Percentiles rank a stretch among this genome's conserved stretches.
phyloP scores from a whole-genome alignment of 2,329 filamentous ascomycete genomes.

The Trichoderma sp. region DNA sequence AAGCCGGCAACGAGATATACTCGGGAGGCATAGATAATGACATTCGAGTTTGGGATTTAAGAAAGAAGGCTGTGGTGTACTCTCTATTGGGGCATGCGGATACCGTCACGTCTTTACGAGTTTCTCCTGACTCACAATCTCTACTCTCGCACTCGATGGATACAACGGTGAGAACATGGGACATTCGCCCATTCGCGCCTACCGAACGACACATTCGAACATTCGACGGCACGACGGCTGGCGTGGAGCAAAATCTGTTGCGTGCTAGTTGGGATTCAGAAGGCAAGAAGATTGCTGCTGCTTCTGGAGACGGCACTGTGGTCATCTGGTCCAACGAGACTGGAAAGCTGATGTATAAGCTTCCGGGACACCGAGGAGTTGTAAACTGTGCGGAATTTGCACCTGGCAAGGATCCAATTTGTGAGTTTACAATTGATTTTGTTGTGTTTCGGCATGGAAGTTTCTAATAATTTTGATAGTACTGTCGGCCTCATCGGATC shows the following conservation, averaged over 20 bases:
- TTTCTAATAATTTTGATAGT: constrained; percentile 60
- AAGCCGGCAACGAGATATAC: constrained; percentile 94
- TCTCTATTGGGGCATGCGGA: constrained; percentile 88
- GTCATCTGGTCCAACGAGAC: constrained; percentile 87
- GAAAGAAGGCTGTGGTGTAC: constrained; percentile 88
- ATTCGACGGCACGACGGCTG: constrained; percentile 87
- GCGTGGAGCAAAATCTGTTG: constrained; percentile 89
- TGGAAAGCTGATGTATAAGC: constrained; percentile 91
- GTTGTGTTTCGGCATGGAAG: background rate
- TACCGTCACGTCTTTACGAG: constrained; percentile 83
- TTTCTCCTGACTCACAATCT: constrained; percentile 92
- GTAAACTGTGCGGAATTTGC: constrained; percentile 95
- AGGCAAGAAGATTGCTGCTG: constrained; percentile 85
- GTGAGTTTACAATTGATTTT: constrained; percentile 59
- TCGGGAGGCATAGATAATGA: constrained; percentile 95
- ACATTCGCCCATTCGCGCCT: constrained; percentile 92
- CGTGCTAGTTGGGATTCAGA: constrained; percentile 86
- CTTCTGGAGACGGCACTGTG: constrained; percentile 87
- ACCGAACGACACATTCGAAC: constrained; percentile 82
- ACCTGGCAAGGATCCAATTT: constrained; percentile 79
- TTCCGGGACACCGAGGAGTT: constrained; percentile 92
- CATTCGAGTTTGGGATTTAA: constrained; percentile 94
- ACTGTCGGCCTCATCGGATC: constrained; percentile 87
- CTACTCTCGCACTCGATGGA: constrained; percentile 93
- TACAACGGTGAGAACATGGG: constrained; percentile 92